These are phyloP conservation scores for Tetratostichococcus sp. DNA, from an alignment of 139 green algal species.

Conservation along the genomic window DNA sequence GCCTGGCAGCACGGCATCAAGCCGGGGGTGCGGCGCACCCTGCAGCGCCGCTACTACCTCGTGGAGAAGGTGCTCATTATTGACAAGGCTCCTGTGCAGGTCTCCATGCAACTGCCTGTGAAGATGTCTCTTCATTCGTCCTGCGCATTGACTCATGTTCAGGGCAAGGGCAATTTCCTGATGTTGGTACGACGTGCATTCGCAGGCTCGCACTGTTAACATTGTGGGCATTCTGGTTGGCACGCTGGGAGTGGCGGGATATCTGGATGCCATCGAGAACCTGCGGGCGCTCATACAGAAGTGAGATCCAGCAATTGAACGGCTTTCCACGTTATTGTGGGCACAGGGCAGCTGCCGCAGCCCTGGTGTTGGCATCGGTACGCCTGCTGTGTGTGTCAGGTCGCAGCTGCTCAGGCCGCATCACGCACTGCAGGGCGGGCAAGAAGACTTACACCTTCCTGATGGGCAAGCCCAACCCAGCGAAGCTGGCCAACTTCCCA, in stretches of 20 bases:
- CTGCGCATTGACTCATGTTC: too few species aligned
- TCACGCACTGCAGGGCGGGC: constrained; percentile 47
- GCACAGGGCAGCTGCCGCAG: too few species aligned
- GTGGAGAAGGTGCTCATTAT: constrained; percentile 64
- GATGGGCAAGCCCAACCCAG: constrained; percentile 85
- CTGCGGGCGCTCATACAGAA: constrained; percentile 40
- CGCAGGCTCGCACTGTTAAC: constrained; percentile 56
- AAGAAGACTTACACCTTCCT: constrained; percentile 89
- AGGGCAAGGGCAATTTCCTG: too few species aligned
- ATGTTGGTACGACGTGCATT: too few species aligned
- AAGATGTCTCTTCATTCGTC: too few species aligned
- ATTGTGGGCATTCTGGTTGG: constrained; percentile 84
- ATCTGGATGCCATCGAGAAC: constrained; percentile 47
- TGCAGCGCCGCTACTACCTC: constrained; percentile 71
- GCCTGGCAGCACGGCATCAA: constrained; percentile 26
- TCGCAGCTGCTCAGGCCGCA: not conserved
- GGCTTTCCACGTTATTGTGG: not conserved
- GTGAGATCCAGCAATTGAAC: constrained; percentile 4
- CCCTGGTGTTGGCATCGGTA: too few species aligned
- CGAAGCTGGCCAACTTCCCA: constrained; percentile 96
- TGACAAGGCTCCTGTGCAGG: too few species aligned
- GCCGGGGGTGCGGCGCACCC: constrained; percentile 15
- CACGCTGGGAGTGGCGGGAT: constrained; percentile 78
- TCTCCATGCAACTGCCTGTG: too few species aligned
- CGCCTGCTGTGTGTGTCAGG: not conserved